These are phyloP conservation scores for Apiospora rasikravindrae DNA, from an alignment of 2,329 filamentous ascomycete species.

Conservation along the genomic window DNA sequence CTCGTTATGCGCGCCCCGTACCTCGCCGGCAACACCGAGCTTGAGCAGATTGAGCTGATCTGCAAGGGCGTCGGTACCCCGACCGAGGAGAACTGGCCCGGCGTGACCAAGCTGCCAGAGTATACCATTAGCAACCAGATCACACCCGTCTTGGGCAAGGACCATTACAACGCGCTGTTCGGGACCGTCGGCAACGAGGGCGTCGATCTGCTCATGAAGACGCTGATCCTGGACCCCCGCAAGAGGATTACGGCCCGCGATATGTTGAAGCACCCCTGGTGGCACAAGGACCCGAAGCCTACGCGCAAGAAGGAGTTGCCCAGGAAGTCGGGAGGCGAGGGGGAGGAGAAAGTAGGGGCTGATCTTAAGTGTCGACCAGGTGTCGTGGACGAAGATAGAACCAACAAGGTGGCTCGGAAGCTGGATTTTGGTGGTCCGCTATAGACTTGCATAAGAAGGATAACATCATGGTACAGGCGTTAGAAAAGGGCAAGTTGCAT, in stretches of 20 bases:
- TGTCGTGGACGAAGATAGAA: conserved; percentile 70
- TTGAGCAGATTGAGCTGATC: conserved; percentile 86
- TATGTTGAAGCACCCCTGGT: conserved; percentile 85
- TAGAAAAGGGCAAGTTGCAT: neutral
- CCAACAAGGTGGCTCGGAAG: conserved; percentile 80
- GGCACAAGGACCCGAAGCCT: conserved; percentile 81
- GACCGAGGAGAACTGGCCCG: conserved; percentile 94
- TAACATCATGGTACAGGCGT: conserved; percentile 8
- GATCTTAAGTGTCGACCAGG: conserved; percentile 82
- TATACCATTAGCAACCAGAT: conserved; percentile 74
- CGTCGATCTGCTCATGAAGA: conserved; percentile 86
- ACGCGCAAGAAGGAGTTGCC: conserved; percentile 84
- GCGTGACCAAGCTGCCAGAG: conserved; percentile 78
- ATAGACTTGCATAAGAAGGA: conserved; percentile 11
- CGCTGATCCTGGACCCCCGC: conserved; percentile 84
- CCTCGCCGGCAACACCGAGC: conserved; percentile 81
- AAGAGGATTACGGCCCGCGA: conserved; percentile 79
- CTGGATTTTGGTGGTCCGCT: conserved; percentile 71
- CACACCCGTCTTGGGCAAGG: conserved; percentile 66
- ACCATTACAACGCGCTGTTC: conserved; percentile 79
- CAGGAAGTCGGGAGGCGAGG: conserved; percentile 66
- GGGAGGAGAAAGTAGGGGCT: conserved; percentile 76
- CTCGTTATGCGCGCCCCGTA: conserved; percentile 83
- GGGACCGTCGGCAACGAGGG: conserved; percentile 81
- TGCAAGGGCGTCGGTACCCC: conserved; percentile 87